These are phyloP conservation scores for Eucalyptus virginea DNA, from an alignment of 345 rosid species.

Conservation along the genomic window DNA sequence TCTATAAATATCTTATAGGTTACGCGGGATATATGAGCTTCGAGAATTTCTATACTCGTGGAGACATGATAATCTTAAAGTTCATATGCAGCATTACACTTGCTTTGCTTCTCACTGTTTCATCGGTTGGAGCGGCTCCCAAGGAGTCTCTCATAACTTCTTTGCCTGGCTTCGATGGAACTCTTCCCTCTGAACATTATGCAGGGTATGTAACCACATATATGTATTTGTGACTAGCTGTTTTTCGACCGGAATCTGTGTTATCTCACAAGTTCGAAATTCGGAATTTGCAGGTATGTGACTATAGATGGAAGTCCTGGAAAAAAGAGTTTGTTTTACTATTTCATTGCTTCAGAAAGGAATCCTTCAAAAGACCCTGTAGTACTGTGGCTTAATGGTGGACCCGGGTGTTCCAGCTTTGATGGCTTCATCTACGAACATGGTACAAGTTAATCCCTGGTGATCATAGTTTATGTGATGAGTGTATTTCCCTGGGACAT, in stretches of 20 bases:
- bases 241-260: not conserved
- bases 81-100: not conserved
- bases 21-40: not conserved
- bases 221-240: not conserved
- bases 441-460: not conserved
- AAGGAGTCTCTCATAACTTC: constrained; percentile 1
- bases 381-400: constrained; percentile 25
- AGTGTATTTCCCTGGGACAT: not conserved
- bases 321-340: constrained; percentile 23
- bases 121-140: constrained; percentile 6
- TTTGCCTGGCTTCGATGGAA: constrained; percentile 19
- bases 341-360: constrained; percentile 11
- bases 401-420: constrained; percentile 28
- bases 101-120: not conserved
- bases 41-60: not conserved
- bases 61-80: not conserved
- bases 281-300: constrained; percentile 11
- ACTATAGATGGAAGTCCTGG: constrained; percentile 4
- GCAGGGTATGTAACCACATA: constrained; percentile 4
- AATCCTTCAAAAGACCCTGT: constrained; percentile 10
- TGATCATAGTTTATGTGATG: not conserved
- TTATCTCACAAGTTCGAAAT: not conserved
- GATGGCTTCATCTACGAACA: constrained; percentile 19
- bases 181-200: constrained; percentile 21
- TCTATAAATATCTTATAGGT: not conserved